These are phyloP conservation scores for Hemisphaericaspora xylanilytica DNA, from an alignment of 1,139 yeast species.

Conservation along the genomic window DNA sequence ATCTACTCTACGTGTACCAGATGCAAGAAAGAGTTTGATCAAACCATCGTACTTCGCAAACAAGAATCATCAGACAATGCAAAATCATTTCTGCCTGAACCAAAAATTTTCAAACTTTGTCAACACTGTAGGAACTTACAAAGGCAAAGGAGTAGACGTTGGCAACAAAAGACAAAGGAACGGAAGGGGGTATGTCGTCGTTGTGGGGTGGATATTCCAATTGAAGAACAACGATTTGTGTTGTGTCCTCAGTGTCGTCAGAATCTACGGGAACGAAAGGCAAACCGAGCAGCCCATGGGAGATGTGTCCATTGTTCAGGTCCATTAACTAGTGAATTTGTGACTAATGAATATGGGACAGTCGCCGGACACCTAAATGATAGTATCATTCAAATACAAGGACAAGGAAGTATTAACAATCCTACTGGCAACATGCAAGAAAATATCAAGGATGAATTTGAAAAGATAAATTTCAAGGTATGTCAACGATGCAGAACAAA, in stretches of 20 bases:
- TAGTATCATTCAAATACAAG: constrained; percentile 1
- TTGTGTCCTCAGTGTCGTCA: constrained; percentile 60
- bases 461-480: constrained; percentile 46
- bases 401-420: not conserved
- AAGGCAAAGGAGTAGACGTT: constrained; percentile 57
- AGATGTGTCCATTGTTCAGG: constrained; percentile 69
- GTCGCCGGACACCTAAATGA: constrained; percentile 12
- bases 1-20: constrained; percentile 43
- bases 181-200: constrained; percentile 63
- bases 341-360: constrained; percentile 19
- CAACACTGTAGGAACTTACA: constrained; percentile 64
- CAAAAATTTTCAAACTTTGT: constrained; percentile 55
- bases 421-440: not conserved
- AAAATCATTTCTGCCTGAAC: constrained; percentile 36
- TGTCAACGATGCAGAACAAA: constrained; percentile 62
- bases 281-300: constrained; percentile 59
- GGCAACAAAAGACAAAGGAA: constrained; percentile 62
- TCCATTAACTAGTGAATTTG: constrained; percentile 48
- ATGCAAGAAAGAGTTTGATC: constrained; percentile 58
- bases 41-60: constrained; percentile 41
- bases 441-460: not conserved
- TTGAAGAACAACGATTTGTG: constrained; percentile 50
- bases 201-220: constrained; percentile 56
- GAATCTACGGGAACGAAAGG: constrained; percentile 53
- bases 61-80: constrained; percentile 16